Conservation (phyloP, 1,284 basidiomycete species). For the Caloboletus firmus region DNA sequence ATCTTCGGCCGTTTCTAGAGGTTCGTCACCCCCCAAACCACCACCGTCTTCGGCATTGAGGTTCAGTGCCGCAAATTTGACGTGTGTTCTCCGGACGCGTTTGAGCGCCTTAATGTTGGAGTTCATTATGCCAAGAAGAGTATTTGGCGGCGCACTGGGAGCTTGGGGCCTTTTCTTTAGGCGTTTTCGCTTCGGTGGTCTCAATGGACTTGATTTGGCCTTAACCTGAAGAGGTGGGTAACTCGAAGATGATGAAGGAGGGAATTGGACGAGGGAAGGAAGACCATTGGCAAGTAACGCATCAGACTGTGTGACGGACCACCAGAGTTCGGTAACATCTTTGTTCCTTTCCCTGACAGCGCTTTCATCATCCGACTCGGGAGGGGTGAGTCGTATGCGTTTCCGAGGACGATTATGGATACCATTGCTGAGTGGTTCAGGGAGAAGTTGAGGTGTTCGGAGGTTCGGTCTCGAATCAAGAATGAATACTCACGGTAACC, state of each 20-base stretch:
- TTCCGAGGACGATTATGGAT: slow-evolving; percentile 44
- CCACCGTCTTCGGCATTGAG: slow-evolving; percentile 46
- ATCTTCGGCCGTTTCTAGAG: slow-evolving; percentile 23
- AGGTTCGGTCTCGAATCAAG: slow-evolving; percentile 6
- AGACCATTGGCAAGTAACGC: slow-evolving; percentile 63
- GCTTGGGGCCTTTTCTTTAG: slow-evolving; percentile 40
- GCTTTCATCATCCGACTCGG: slow-evolving; percentile 35
- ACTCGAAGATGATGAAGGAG: slow-evolving; percentile 31
- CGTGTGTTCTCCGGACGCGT: slow-evolving; percentile 66
- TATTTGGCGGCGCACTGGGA: slow-evolving; percentile 38
- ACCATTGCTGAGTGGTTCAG: slow-evolving; percentile 38
- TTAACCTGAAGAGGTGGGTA: slow-evolving; percentile 14
- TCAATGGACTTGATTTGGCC: slow-evolving; percentile 14
- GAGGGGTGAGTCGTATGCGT: slow-evolving; percentile 38
- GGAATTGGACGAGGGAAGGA: slow-evolving; percentile 52
- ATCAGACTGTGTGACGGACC: slow-evolving; percentile 66
- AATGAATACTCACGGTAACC: slow-evolving; percentile 45
- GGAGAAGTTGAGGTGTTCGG: slow-evolving; percentile 4
- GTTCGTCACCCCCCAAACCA: slow-evolving; percentile 32
- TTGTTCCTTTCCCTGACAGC: slow-evolving; percentile 26
- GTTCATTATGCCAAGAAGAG: slow-evolving; percentile 66
- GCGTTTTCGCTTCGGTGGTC: slow-evolving; percentile 30
- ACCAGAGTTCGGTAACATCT: slow-evolving; percentile 65
- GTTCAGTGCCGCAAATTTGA: slow-evolving; percentile 63
- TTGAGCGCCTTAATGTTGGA: slow-evolving; percentile 71